Conservation (phyloP, 164 flowering plant genomes). For the Magnolia kwangsiensis region DNA sequence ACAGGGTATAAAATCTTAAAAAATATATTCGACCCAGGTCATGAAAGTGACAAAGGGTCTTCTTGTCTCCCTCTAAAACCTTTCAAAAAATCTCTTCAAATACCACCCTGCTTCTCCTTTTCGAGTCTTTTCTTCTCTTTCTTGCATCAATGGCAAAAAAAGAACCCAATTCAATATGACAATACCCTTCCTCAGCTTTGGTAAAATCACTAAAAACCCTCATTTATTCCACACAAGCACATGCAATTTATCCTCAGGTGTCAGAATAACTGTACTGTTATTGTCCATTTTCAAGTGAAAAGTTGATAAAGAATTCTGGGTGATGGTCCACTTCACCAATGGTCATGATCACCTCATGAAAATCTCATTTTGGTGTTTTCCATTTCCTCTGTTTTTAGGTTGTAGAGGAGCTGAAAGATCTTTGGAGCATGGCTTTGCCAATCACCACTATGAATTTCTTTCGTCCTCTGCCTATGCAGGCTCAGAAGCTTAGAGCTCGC, state of each 20-base stretch:
- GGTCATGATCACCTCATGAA: not conserved
- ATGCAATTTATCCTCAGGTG: too few species aligned
- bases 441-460: conserved; percentile 64
- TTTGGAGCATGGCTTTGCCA: conserved; percentile 84
- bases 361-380: not conserved
- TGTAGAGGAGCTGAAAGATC: conserved; percentile 67
- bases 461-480: conserved; percentile 78
- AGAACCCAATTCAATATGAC: not conserved
- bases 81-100: not conserved
- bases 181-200: not conserved
- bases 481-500: conserved; percentile 83
- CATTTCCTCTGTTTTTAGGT: conserved; percentile 31
- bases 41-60: not conserved
- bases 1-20: not conserved
- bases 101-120: not conserved
- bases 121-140: not conserved
- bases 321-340: too few species aligned
- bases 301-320: not conserved
- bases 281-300: not conserved
- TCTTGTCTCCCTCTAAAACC: not conserved
- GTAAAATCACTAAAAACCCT: not conserved
- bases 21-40: not conserved
- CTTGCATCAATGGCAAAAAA: not conserved
- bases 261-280: not conserved
- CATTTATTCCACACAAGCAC: too few species aligned